A percentile compares a stretch with the other conserved stretches of the same genome.
These are phyloP conservation scores for Geopyxis carbonaria DNA, from an alignment of 495 filamentous ascomycete genomes.

Conservation along the genomic window DNA sequence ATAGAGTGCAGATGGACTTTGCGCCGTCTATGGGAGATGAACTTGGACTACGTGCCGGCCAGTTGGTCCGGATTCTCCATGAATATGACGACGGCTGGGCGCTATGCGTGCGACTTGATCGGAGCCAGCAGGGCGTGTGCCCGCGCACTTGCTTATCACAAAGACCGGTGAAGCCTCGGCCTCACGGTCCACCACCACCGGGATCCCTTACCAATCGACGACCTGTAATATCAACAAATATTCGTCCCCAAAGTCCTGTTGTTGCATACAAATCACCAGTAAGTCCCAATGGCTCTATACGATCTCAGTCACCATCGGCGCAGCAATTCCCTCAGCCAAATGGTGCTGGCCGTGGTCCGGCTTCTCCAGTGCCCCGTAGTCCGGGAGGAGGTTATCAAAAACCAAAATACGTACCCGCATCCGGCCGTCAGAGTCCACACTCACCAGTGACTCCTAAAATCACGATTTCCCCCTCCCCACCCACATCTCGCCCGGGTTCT, in stretches of 20 bases:
- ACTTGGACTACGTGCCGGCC: slow-evolving; percentile 57
- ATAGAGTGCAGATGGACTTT: slow-evolving; percentile 93
- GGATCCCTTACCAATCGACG: slow-evolving; percentile 23
- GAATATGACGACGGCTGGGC: slow-evolving; percentile 99
- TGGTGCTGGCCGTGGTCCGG: too few relatives aligned
- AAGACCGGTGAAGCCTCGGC: slow-evolving; percentile 75
- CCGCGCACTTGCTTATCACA: slow-evolving; percentile 88
- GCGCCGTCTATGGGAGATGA: slow-evolving; percentile 86
- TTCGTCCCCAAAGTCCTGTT: slow-evolving; percentile 13
- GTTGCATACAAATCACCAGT: too few relatives aligned
- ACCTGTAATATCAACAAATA: background rate
- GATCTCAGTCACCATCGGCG: slow-evolving; percentile 10
- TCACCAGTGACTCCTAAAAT: slow-evolving; percentile 19
- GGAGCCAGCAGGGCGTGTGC: slow-evolving; percentile 78
- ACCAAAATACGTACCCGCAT: slow-evolving; percentile 16
- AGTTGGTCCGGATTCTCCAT: slow-evolving; percentile 72
- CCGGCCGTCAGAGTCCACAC: slow-evolving; percentile 7
- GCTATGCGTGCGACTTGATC: slow-evolving; percentile 78
- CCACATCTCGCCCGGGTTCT: slow-evolving; percentile 2
- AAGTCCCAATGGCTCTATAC: slow-evolving; percentile 7
- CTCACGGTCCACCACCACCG: slow-evolving; percentile 34
- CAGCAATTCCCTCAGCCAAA: too few relatives aligned
- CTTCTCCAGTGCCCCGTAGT: slow-evolving; percentile 4
- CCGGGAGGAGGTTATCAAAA: slow-evolving; percentile 18
- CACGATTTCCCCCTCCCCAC: slow-evolving; percentile 10